These are phyloP conservation scores for Aphanomyces astaci DNA, from an alignment of 352 stramenopile genomes.

Conservation along the genomic window DNA sequence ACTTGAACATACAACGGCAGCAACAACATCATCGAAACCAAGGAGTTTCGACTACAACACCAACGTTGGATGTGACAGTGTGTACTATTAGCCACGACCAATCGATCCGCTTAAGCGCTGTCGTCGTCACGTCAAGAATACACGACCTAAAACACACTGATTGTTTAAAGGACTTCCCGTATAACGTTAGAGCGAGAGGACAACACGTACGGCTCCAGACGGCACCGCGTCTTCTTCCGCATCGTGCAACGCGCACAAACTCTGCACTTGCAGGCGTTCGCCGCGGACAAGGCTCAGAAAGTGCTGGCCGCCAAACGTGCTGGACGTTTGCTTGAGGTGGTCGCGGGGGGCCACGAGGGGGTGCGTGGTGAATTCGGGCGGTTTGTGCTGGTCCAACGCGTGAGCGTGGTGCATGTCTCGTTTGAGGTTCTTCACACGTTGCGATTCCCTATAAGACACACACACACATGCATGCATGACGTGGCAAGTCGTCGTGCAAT, in stretches of 20 bases:
- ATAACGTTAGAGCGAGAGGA: too few relatives aligned
- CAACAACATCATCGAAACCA: too few relatives aligned
- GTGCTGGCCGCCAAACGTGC: conserved; percentile 60
- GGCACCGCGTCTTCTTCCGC: conserved; percentile 35
- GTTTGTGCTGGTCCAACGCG: conserved; percentile 46
- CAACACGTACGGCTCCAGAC: not conserved
- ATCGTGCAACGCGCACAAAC: conserved; percentile 57
- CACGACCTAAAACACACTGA: conserved; percentile 14
- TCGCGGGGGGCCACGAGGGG: conserved; percentile 32
- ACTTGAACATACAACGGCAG: too few relatives aligned
- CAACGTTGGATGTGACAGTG: too few relatives aligned
- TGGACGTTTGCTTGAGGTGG: conserved; percentile 40
- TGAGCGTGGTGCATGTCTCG: conserved; percentile 58
- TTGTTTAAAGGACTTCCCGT: too few relatives aligned
- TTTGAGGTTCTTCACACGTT: conserved; percentile 61
- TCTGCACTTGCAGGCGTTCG: conserved; percentile 61
- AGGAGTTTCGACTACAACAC: too few relatives aligned
- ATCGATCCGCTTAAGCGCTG: too few relatives aligned
- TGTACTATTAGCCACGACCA: too few relatives aligned
- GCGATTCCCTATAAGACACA: conserved; percentile 45
- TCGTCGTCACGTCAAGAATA: too few relatives aligned
- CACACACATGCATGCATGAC: conserved; percentile 9
- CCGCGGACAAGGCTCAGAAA: conserved; percentile 60
- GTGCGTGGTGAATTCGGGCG: conserved; percentile 56
- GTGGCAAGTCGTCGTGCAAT: not conserved